These are phyloP conservation scores for Tylopilus rubrobrunneus DNA, from an alignment of 768 basidiomycete genomes.

Conservation along the genomic window DNA sequence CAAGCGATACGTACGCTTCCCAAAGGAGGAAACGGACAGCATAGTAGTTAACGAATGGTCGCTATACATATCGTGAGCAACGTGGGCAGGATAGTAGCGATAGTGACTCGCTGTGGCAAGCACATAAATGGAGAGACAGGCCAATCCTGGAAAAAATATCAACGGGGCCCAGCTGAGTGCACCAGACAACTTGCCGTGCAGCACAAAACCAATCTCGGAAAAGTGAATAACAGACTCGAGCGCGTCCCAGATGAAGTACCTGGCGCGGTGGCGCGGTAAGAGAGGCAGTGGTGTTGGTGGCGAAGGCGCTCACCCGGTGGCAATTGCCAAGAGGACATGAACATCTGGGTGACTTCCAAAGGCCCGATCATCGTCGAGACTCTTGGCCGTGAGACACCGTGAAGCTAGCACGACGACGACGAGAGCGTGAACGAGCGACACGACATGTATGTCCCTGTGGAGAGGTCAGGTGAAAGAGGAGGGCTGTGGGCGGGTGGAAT, in stretches of 20 bases:
- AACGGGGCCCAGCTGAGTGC: neutral
- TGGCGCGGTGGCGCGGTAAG: conserved; percentile 20
- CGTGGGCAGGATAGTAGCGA: neutral
- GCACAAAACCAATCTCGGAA: conserved; percentile 67
- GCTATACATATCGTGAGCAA: conserved; percentile 34
- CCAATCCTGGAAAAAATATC: conserved; percentile 40
- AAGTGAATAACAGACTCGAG: conserved; percentile 67
- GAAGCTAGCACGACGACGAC: conserved; percentile 63
- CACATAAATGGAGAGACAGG: conserved; percentile 62
- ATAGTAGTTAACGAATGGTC: conserved; percentile 77
- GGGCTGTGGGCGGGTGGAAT: neutral
- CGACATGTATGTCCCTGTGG: conserved; percentile 62
- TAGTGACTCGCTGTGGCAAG: conserved; percentile 61
- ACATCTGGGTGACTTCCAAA: conserved; percentile 69
- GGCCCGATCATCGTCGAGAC: conserved; percentile 55
- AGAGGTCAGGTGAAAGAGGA: neutral
- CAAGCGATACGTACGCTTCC: conserved; percentile 56
- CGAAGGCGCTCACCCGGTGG: conserved; percentile 53
- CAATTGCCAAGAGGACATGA: conserved; percentile 62
- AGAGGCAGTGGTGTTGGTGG: neutral
- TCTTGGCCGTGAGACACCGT: conserved; percentile 45
- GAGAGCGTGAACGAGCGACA: conserved; percentile 71
- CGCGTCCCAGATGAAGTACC: conserved; percentile 84
- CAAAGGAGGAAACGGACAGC: conserved; percentile 75
- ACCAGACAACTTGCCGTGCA: conserved; percentile 53